These are phyloP conservation scores for Oryza officinalis DNA, from an alignment of 176 grass and related monocot species.

Conservation along the genomic window DNA sequence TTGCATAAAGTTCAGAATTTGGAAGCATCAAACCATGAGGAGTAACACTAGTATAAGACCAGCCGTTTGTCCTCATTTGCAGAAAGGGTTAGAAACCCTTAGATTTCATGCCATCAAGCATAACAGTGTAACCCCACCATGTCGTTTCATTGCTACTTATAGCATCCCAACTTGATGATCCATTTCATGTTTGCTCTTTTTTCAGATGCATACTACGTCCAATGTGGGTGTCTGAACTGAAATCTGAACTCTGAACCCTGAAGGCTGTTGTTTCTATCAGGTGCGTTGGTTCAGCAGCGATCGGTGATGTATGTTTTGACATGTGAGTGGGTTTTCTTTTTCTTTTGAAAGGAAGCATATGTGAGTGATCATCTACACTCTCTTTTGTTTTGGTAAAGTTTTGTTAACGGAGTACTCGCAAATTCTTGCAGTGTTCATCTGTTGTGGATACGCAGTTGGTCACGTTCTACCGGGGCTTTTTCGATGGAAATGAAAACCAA, in stretches of 20 bases:
- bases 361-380: background rate
- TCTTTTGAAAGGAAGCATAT: background rate
- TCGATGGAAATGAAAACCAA: background rate
- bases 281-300: background rate
- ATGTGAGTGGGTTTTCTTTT: background rate
- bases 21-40: background rate
- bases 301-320: background rate
- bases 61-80: background rate
- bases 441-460: background rate
- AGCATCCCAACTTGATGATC: background rate
- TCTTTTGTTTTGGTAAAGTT: background rate
- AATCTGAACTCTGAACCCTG: background rate
- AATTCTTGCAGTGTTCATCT: background rate
- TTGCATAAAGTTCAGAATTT: background rate
- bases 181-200: background rate
- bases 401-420: background rate
- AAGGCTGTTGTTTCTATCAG: background rate
- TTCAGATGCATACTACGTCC: background rate
- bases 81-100: slow-evolving; percentile 3
- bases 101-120: background rate
- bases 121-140: background rate
- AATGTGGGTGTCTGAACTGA: background rate
- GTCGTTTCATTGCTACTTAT: slow-evolving; percentile 24
- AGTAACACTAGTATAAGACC: slow-evolving; percentile 26
- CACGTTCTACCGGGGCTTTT: background rate